Percentiles rank a stretch among this genome's conserved stretches.
Conservation (phyloP, 2,329 filamentous ascomycete genomes). For the Nothomitra cinnamomea region DNA sequence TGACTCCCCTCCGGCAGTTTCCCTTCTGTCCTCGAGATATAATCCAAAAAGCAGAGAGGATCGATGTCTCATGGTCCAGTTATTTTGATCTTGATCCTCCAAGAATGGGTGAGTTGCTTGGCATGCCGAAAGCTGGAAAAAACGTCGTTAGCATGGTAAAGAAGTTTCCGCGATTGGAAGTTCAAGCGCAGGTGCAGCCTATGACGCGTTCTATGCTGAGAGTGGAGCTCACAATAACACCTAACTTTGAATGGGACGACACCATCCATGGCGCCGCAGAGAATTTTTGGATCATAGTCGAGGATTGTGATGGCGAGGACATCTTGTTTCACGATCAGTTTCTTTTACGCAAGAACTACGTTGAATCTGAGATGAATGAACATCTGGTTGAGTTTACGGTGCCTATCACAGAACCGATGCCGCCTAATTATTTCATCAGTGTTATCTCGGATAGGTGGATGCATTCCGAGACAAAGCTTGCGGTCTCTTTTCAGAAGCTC, state of each 20-base stretch:
- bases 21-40: slow-evolving; percentile 67
- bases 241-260: slow-evolving; percentile 93
- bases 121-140: slow-evolving; percentile 74
- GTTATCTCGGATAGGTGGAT: slow-evolving; percentile 95
- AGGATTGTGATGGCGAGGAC: slow-evolving; percentile 94
- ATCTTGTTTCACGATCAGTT: slow-evolving; percentile 93
- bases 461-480: slow-evolving; percentile 86
- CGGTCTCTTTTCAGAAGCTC: slow-evolving; percentile 88
- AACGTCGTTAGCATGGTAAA: slow-evolving; percentile 72
- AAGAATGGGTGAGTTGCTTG: slow-evolving; percentile 85
- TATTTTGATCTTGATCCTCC: slow-evolving; percentile 96
- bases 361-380: slow-evolving; percentile 70
- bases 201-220: slow-evolving; percentile 87
- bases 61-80: slow-evolving; percentile 81
- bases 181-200: slow-evolving; percentile 86
- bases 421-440: slow-evolving; percentile 95
- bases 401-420: slow-evolving; percentile 92
- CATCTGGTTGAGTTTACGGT: slow-evolving; percentile 94
- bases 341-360: slow-evolving; percentile 77
- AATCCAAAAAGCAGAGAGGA: slow-evolving; percentile 79
- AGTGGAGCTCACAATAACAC: slow-evolving; percentile 77
- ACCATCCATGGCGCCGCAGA: slow-evolving; percentile 73
- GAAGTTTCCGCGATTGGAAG: slow-evolving; percentile 83
- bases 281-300: slow-evolving; percentile 92
- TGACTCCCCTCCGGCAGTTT: slow-evolving; percentile 91